Evolutionary conservation across 371 early-diverging fungal genomes (phyloP).

Genomic region (Mucor lusitanicus): DNA sequence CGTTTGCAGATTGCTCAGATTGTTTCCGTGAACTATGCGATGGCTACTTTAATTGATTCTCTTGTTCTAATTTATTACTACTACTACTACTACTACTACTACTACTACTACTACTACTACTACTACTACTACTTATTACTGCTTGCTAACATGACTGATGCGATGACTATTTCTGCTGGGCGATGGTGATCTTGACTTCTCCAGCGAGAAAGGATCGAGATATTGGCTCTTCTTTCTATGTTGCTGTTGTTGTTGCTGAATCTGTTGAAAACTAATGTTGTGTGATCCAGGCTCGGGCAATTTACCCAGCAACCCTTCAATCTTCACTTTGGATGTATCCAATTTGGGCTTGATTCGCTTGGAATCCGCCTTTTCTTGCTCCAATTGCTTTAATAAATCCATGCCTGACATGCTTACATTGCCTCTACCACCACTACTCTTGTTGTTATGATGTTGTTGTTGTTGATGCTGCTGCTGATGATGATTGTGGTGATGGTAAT

Average conservation of each 20-base stretch:
- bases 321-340: constrained; percentile 37
- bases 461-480: constrained; percentile 26
- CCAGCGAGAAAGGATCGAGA: neutral
- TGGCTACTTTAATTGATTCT: neutral
- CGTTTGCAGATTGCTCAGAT: constrained; percentile 31
- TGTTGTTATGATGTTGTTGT: neutral
- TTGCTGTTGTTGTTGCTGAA: constrained; percentile 30
- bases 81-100: neutral
- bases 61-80: neutral
- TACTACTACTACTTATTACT: neutral
- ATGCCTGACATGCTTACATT: constrained; percentile 41
- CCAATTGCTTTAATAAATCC: constrained; percentile 48
- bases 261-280: constrained; percentile 48
- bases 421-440: too few species aligned
- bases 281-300: constrained; percentile 50
- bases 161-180: neutral
- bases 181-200: constrained; percentile 8
- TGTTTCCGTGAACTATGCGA: constrained; percentile 17
- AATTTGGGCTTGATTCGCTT: constrained; percentile 40
- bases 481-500: neutral
- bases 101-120: neutral
- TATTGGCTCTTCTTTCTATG: constrained; percentile 1
- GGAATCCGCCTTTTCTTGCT: constrained; percentile 46
- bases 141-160: constrained; percentile 1
- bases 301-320: constrained; percentile 47